phyloP scores from a whole-genome alignment of 345 rosid genomes.

The Lepidium aucheri region DNA sequence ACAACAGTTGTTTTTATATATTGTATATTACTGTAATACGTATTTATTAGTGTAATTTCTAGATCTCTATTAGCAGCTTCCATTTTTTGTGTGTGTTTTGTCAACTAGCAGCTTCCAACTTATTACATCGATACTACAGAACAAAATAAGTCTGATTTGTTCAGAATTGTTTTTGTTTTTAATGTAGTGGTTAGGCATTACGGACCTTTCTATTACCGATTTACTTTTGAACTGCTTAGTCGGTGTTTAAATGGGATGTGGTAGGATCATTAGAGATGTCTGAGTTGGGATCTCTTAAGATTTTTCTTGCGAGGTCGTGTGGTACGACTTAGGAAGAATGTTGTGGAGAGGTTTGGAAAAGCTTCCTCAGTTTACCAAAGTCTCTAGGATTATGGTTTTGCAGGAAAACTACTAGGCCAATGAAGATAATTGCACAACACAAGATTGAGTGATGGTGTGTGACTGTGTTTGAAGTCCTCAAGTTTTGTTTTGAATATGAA shows the following conservation, averaged over 20 bases:
- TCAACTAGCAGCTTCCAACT: too few species aligned
- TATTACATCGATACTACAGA: slow-evolving; percentile 20
- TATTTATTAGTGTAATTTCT: slow-evolving; percentile 1
- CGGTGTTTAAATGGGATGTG: neutral
- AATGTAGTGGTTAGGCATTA: neutral
- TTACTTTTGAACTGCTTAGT: neutral
- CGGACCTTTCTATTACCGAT: neutral
- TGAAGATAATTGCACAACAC: slow-evolving; percentile 37
- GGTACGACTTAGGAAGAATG: slow-evolving; percentile 35
- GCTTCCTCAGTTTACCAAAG: too few species aligned
- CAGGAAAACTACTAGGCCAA: slow-evolving; percentile 31
- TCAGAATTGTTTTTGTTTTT: neutral
- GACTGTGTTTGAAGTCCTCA: slow-evolving; percentile 35
- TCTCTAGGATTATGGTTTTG: slow-evolving; percentile 35
- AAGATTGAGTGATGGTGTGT: slow-evolving; percentile 39
- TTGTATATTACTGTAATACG: neutral
- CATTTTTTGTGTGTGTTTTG: neutral
- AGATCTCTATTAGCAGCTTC: slow-evolving; percentile 23
- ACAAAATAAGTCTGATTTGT: slow-evolving; percentile 7
- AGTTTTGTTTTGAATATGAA: neutral
- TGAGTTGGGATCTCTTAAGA: slow-evolving; percentile 4
- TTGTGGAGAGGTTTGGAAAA: slow-evolving; percentile 24
- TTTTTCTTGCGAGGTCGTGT: slow-evolving; percentile 41
- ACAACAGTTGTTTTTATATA: too few species aligned
- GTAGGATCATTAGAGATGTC: slow-evolving; percentile 34